Percentiles rank a stretch among this genome's conserved stretches.
phyloP scores from a whole-genome alignment of 1,284 basidiomycete species.

The Amylostereum chailletii region DNA sequence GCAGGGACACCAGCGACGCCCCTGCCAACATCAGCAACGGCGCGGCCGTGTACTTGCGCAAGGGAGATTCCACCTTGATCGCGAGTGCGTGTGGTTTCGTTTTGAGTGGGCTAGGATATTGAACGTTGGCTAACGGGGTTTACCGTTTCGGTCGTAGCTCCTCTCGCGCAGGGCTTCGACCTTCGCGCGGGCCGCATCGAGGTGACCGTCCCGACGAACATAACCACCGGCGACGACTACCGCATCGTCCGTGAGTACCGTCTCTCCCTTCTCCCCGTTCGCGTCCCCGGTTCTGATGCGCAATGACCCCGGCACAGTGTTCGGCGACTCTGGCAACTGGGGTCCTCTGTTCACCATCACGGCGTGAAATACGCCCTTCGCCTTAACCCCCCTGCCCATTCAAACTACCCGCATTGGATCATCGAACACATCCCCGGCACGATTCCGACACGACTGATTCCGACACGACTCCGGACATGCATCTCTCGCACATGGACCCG shows the following conservation, averaged over 20 bases:
- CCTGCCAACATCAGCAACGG: slow-evolving; percentile 19
- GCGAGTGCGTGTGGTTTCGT: slow-evolving; percentile 1
- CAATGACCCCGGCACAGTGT: slow-evolving; percentile 22
- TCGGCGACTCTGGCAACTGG: slow-evolving; percentile 43
- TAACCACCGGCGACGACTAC: slow-evolving; percentile 16
- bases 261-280: not conserved
- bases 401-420: too few species aligned
- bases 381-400: too few species aligned
- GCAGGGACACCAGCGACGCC: slow-evolving; percentile 15
- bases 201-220: slow-evolving; percentile 17
- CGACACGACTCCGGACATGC: too few species aligned
- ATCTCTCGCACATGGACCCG: too few species aligned
- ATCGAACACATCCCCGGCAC: too few species aligned
- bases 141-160: not conserved
- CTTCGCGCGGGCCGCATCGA: slow-evolving; percentile 15
- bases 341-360: slow-evolving; percentile 28
- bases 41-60: slow-evolving; percentile 13
- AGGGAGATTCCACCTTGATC: slow-evolving; percentile 8
- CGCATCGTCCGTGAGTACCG: slow-evolving; percentile 16
- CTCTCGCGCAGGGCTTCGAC: slow-evolving; percentile 16
- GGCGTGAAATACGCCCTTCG: not conserved
- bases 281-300: not conserved
- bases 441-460: too few species aligned
- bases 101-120: too few species aligned
- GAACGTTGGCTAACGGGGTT: not conserved